Conservation (phyloP, 352 stramenopile species). For the Elongisporangium anandrum region DNA sequence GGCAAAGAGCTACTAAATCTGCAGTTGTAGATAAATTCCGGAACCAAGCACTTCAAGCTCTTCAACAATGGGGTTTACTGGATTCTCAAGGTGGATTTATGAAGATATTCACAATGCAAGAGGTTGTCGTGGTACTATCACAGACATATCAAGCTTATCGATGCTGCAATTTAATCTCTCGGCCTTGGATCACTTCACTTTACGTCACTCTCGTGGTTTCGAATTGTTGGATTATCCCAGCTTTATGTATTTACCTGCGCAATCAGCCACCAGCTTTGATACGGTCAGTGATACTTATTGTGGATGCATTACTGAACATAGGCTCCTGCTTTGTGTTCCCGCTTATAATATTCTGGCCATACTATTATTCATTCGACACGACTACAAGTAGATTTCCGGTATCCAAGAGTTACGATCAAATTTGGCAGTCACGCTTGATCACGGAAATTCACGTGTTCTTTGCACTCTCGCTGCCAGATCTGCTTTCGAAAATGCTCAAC, state of each 20-base stretch:
- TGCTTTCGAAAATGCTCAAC: background rate
- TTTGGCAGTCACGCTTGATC: slow-evolving; percentile 2
- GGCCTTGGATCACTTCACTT: background rate
- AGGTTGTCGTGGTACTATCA: background rate
- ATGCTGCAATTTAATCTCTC: background rate
- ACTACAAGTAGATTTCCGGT: slow-evolving; percentile 15
- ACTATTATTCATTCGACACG: slow-evolving; percentile 11
- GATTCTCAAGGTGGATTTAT: background rate
- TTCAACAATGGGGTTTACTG: background rate
- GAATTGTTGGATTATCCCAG: background rate
- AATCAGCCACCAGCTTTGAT: background rate
- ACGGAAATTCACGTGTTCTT: background rate
- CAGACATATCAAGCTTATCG: background rate
- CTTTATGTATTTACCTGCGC: background rate
- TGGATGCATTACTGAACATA: background rate
- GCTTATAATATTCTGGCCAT: slow-evolving; percentile 32
- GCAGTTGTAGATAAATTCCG: background rate
- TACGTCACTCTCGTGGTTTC: background rate
- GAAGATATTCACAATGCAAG: background rate
- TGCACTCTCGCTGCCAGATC: background rate
- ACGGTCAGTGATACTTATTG: background rate
- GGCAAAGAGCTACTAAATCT: too few species aligned
- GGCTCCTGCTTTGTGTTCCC: background rate
- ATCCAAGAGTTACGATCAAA: slow-evolving; percentile 17
- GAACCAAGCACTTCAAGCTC: background rate